These are phyloP conservation scores for Pittosporum tobira DNA, from an alignment of 129 eudicot species.

Conservation along the genomic window DNA sequence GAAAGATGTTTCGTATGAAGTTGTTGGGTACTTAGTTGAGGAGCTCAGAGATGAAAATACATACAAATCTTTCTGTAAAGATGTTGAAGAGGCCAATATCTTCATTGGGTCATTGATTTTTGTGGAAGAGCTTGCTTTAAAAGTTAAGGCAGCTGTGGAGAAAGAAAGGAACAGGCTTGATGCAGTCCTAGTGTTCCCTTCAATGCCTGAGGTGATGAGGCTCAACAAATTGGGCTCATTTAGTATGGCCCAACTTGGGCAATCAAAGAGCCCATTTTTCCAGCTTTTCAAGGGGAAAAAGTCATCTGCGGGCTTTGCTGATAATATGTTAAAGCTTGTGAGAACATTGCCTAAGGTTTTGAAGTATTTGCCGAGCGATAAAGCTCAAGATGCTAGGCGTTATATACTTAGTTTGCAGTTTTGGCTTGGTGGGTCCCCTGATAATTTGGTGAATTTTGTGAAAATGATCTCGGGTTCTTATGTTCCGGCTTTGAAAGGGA, in stretches of 20 bases:
- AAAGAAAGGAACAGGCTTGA: slow-evolving; percentile 83
- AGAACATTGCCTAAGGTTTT: slow-evolving; percentile 87
- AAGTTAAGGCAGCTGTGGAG: slow-evolving; percentile 87
- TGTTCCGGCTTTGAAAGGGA: slow-evolving; percentile 79
- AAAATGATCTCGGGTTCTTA: slow-evolving; percentile 96
- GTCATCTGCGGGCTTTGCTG: slow-evolving; percentile 89
- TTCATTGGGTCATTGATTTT: slow-evolving; percentile 87
- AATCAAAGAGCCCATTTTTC: slow-evolving; percentile 76
- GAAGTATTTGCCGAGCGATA: slow-evolving; percentile 88
- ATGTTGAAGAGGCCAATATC: slow-evolving; percentile 79
- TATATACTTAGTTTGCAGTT: slow-evolving; percentile 80
- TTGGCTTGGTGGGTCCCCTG: slow-evolving; percentile 99
- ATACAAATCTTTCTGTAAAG: slow-evolving; percentile 66
- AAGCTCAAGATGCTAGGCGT: slow-evolving; percentile 89
- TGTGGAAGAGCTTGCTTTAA: slow-evolving; percentile 85
- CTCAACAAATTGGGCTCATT: slow-evolving; percentile 78
- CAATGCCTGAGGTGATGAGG: slow-evolving; percentile 98
- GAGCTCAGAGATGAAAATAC: slow-evolving; percentile 78
- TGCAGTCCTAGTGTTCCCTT: slow-evolving; percentile 89
- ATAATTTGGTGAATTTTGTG: slow-evolving; percentile 81
- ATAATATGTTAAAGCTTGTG: slow-evolving; percentile 79
- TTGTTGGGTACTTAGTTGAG: slow-evolving; percentile 90
- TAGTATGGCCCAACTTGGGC: slow-evolving; percentile 89
- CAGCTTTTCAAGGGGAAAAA: slow-evolving; percentile 81
- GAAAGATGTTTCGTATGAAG: slow-evolving; percentile 56